A percentile compares a stretch with the other conserved stretches of the same genome.
Evolutionary conservation across 805 yeast species (phyloP).

Genomic region (Candida andamanensis): DNA sequence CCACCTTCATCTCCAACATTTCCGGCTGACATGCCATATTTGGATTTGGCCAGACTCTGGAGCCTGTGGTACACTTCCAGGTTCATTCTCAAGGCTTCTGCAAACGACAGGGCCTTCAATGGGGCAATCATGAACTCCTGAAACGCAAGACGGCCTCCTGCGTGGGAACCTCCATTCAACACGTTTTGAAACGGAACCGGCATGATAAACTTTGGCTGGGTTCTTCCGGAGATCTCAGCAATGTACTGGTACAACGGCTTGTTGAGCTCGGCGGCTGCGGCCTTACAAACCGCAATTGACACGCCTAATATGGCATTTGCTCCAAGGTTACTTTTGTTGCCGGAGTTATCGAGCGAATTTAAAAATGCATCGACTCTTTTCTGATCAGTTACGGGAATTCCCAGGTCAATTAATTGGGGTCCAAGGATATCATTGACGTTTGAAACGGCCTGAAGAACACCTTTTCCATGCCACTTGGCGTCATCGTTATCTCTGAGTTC

Average conservation of each 20-base stretch:
- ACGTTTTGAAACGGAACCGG: slow-evolving; percentile 22
- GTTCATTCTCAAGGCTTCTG: slow-evolving; percentile 17
- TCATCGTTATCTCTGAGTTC: slow-evolving; percentile 20
- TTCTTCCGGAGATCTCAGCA: slow-evolving; percentile 13
- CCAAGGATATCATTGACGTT: slow-evolving; percentile 17
- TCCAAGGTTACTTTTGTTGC: slow-evolving; percentile 17
- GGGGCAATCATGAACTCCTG: slow-evolving; percentile 24
- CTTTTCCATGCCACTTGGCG: slow-evolving; percentile 20
- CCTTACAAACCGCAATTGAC: slow-evolving; percentile 18
- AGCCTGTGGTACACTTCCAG: slow-evolving; percentile 18
- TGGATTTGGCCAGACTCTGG: slow-evolving; percentile 15
- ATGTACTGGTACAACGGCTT: slow-evolving; percentile 17
- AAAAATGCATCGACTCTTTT: slow-evolving; percentile 14
- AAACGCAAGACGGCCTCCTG: slow-evolving; percentile 21
- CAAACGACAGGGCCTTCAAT: slow-evolving; percentile 11
- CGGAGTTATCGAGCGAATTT: slow-evolving; percentile 15
- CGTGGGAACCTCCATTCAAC: slow-evolving; percentile 20
- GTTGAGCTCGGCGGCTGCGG: slow-evolving; percentile 17
- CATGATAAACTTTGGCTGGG: slow-evolving; percentile 10
- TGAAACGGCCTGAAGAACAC: slow-evolving; percentile 16
- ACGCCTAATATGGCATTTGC: slow-evolving; percentile 21
- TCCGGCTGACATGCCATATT: slow-evolving; percentile 18
- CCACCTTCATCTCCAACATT: slow-evolving; percentile 24
- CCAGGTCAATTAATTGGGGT: slow-evolving; percentile 14
- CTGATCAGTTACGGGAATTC: slow-evolving; percentile 4